Evolutionary conservation across 176 grass and related monocot species (phyloP), one percentile per base, ranked within the genome.

Genomic region (Saccharum officinarum): DNA sequence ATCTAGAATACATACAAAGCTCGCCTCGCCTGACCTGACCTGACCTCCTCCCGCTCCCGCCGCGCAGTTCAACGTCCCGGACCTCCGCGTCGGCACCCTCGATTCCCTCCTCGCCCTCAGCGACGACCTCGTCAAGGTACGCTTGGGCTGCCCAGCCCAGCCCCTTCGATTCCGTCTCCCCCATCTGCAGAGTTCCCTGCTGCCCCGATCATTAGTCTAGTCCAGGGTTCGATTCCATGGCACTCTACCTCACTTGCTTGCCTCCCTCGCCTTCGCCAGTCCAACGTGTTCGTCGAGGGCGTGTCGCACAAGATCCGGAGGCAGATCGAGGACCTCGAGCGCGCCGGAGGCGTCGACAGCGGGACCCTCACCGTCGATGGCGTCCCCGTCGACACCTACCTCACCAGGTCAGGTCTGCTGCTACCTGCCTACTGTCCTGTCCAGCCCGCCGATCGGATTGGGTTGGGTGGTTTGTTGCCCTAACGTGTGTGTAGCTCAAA

Each of bases 81-180:
- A 96, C 82, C 89, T 96, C 81, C 92, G 93, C 75, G 93, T 95
- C 10, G 97, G 97, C 77, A 99, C 93, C 36, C 85, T 96, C 65
- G 97, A 99, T 80, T 99, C 97, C n/a, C 92, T 99, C 16, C 92
- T 99, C 79, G 84, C 93, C 12, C 93, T 99, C 86, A 96, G 97
- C 88, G 97, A 99, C 78, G 93, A 99, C 78, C 91, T 99, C 57
- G 79, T 92, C 23, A 99, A 99, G 97, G 97, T 99, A 50, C 6
- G 11, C 23, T 23, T 62, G 12, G 10, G 18, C 68, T 1, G 10
- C 46, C 40, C 40, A 41, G 28, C 28, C 28, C 28, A 28, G 41
- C 10, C n/a, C 8, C 68, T 41, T 25, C 55, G 20, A 44, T 85
- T 44, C 31, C 82, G 4, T 78, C 54, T 28, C 22, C 47, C 6